These are phyloP conservation scores for Eucalyptus cloeziana DNA, from an alignment of 345 rosid genomes.

Conservation along the genomic window DNA sequence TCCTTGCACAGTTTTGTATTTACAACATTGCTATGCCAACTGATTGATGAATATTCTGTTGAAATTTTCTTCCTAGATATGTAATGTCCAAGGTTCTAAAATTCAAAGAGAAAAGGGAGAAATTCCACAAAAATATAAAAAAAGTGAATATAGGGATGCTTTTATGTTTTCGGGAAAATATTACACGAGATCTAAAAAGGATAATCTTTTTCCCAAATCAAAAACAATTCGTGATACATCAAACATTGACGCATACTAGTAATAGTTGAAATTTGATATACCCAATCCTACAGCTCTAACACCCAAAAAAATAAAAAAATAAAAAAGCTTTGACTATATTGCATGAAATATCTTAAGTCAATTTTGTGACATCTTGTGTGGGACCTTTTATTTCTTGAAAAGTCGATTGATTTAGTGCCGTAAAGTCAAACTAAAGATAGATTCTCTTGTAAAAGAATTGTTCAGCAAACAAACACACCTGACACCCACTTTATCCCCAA, in stretches of 20 bases:
- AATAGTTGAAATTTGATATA: neutral
- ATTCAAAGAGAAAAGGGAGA: neutral
- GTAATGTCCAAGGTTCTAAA: neutral
- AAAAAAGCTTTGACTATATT: neutral
- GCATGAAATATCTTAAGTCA: neutral
- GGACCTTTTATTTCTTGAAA: neutral
- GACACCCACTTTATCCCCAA: too few species aligned
- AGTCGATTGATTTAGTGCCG: neutral
- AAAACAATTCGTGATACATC: neutral
- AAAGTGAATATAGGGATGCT: accelerated
- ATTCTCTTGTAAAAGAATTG: neutral
- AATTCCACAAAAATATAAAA: neutral
- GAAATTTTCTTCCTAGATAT: neutral
- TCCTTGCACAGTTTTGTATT: neutral
- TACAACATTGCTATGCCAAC: neutral
- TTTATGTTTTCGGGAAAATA: neutral
- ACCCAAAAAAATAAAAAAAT: neutral
- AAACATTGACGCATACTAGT: neutral
- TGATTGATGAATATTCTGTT: neutral
- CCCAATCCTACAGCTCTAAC: accelerated
- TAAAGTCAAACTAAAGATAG: neutral
- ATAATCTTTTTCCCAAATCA: neutral
- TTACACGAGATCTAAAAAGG: neutral
- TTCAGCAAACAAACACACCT: neutral
- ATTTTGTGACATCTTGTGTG: neutral